Evolutionary conservation across 2,329 filamentous ascomycete species (phyloP), one percentile per base, ranked within the genome.

Genomic region (Fusarium ambrosium): DNA sequence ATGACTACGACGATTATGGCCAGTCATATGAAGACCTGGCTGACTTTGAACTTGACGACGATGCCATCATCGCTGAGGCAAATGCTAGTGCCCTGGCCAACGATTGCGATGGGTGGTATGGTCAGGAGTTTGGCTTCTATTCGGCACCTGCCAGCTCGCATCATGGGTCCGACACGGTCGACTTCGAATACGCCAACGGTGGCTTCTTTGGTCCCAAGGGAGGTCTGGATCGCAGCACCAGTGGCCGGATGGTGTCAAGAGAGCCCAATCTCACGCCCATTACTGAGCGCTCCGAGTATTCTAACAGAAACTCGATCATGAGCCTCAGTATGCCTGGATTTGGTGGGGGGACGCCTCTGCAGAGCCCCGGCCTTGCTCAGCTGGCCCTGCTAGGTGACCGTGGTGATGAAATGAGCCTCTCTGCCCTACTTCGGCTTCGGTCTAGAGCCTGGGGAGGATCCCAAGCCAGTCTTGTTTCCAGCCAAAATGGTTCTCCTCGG

Each of bases 251-350:
- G 62, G 90, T 92, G 34, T 93, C 94, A 22, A 91, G 93, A 45
- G 96, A 98, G 81, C 96, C 97, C 1, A 98, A 97, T 78, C 86
- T 99, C 58, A 98, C 97, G 1, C 97, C 97, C 7, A 98, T 99
- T 78, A 98, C 96, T 0, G 97, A 98, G 82, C 91, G 95, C 14
- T 97, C 94, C 69, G 97, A 99, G 83, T 98, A 97, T 86, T 98
- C 95, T 48, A 98, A 97, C 69, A 91, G 97, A 53, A 98, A 98
- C 81, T 97, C 94, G 1, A 90, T 97, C 68, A 94, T 97, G 85
- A 94, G 93, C 68, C 85, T 96, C 71, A 84, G 83, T 32, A 83
- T 85, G 69, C 81, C 82, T 13, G 77, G 80, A 4, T 79, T 82
- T 34, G 79, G 79, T 14, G 90, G 87, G 67, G 81, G 80, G 11